phyloP scores from a whole-genome alignment of 768 basidiomycete species.

The Lactifluus piperatus region DNA sequence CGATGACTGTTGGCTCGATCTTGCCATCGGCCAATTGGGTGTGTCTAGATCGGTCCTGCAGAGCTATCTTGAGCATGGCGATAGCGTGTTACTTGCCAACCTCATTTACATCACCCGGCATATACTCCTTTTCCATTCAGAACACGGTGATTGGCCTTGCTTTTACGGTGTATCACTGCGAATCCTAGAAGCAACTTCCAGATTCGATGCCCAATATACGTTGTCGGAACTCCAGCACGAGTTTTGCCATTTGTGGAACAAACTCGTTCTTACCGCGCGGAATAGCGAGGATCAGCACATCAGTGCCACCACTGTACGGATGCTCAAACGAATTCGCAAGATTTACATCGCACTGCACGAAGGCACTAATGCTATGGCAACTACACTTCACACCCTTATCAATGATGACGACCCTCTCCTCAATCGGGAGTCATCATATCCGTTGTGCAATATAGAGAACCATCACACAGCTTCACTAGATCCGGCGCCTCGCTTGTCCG shows the following conservation, averaged over 20 bases:
- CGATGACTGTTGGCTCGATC: no score
- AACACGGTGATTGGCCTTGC: no score
- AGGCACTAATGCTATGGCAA: not conserved
- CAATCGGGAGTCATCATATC: constrained; percentile 4
- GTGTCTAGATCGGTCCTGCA: no score
- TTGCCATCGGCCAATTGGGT: no score
- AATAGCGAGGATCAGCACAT: not conserved
- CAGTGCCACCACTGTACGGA: not conserved
- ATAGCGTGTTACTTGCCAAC: not conserved
- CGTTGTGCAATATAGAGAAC: not conserved
- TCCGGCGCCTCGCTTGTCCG: not conserved
- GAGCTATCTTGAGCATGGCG: no score
- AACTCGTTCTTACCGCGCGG: not conserved
- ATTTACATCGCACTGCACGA: not conserved
- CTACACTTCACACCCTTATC: not conserved
- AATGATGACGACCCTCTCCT: no score
- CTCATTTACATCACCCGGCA: not conserved
- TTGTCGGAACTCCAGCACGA: no score
- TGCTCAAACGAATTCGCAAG: constrained; percentile 1
- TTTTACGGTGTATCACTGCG: not conserved
- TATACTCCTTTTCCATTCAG: not conserved
- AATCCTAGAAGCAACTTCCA: no score
- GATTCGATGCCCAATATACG: no score
- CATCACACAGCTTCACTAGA: not conserved
- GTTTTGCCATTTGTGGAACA: constrained; percentile 6